phyloP scores from a whole-genome alignment of 441 rosid species.

The Daphne laureola region DNA sequence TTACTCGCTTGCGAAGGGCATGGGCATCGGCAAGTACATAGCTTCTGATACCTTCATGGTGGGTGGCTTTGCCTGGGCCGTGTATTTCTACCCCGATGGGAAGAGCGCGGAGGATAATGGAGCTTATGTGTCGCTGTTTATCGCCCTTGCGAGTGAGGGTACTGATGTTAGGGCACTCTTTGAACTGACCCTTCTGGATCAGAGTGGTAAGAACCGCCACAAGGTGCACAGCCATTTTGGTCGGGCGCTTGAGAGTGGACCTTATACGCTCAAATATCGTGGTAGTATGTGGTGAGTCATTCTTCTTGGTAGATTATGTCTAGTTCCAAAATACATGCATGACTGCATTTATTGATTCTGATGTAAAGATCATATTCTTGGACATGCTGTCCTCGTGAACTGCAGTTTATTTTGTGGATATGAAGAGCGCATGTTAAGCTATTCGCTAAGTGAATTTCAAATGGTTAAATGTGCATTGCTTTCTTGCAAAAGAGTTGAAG shows the following conservation, averaged over 20 bases:
- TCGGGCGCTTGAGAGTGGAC: conserved; percentile 78
- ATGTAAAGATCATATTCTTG: too few species aligned
- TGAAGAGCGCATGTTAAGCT: too few species aligned
- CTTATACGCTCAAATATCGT: conserved; percentile 79
- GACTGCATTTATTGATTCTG: background rate
- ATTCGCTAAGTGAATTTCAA: too few species aligned
- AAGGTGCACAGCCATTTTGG: conserved; percentile 93
- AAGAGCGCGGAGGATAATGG: conserved; percentile 82
- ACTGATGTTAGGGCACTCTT: conserved; percentile 83
- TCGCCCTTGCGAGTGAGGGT: conserved; percentile 85
- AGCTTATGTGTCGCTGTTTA: conserved; percentile 63
- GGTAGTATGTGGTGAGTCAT: conserved; percentile 87
- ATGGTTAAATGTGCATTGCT: too few species aligned
- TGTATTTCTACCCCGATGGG: conserved; percentile 89
- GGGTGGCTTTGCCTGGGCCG: conserved; percentile 83
- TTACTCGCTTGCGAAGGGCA: conserved; percentile 69
- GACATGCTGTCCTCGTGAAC: too few species aligned
- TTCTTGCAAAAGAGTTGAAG: too few species aligned
- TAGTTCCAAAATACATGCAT: too few species aligned
- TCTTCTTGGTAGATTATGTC: background rate
- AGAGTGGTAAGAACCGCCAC: conserved; percentile 73
- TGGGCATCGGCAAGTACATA: conserved; percentile 70
- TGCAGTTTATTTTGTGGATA: too few species aligned
- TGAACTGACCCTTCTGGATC: conserved; percentile 78
- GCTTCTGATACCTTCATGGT: conserved; percentile 68